phyloP scores from a whole-genome alignment of 768 basidiomycete genomes.

The Cystobasidium onofrii region DNA sequence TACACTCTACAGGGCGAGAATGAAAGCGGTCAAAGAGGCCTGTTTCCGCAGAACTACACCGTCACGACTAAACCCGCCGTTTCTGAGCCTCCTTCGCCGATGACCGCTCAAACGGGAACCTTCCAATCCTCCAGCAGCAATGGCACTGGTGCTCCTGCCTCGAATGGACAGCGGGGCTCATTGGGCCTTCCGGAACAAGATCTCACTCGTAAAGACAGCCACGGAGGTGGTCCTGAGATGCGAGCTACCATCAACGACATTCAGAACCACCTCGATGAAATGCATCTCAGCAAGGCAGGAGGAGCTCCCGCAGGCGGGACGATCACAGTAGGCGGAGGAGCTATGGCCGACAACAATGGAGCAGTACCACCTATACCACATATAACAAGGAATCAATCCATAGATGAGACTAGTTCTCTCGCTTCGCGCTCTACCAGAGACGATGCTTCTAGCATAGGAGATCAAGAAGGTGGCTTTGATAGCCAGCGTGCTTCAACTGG shows the following conservation, averaged over 20 bases:
- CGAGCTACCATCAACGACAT: constrained; percentile 27
- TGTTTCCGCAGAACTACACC: constrained; percentile 88
- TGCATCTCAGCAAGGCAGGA: background rate
- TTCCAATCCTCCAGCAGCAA: background rate
- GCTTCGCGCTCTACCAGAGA: constrained; percentile 61
- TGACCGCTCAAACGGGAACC: background rate
- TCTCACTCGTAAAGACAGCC: background rate
- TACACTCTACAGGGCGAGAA: constrained; percentile 64
- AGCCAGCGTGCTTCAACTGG: constrained; percentile 4
- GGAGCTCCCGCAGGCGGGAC: background rate
- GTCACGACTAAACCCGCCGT: constrained; percentile 53
- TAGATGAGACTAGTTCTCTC: constrained; percentile 32
- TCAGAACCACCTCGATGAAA: constrained; percentile 24
- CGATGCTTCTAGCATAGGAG: constrained; percentile 72
- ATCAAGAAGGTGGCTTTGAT: constrained; percentile 56
- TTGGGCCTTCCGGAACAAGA: background rate
- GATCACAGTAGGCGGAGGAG: background rate
- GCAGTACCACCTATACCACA: background rate
- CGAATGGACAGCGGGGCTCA: background rate
- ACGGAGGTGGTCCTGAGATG: constrained; percentile 3
- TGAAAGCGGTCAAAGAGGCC: constrained; percentile 66
- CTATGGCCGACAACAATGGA: background rate
- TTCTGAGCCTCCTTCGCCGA: background rate
- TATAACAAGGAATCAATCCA: background rate
- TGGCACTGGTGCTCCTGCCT: background rate